Evolutionary conservation across 176 grass and related monocot genomes (phyloP).

Genomic region (Rhynchospora pubera): DNA sequence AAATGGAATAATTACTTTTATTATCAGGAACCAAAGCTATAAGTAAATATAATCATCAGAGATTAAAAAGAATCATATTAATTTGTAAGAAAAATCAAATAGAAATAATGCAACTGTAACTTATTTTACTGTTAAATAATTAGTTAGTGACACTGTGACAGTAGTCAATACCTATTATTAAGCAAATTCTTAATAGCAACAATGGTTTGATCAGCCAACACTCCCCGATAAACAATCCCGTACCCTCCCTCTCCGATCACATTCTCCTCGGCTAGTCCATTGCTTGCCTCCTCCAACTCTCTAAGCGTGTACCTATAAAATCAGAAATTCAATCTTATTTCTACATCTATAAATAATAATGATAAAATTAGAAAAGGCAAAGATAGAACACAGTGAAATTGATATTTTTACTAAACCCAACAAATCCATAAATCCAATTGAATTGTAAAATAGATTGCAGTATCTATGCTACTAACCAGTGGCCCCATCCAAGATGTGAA

Average conservation of each 20-base stretch:
- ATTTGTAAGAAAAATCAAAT: background rate
- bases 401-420: background rate
- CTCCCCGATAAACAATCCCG: constrained; percentile 75
- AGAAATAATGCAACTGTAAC: background rate
- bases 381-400: background rate
- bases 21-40: background rate
- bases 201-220: constrained; percentile 46
- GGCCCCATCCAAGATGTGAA: constrained; percentile 63
- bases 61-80: background rate
- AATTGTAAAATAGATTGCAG: background rate
- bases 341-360: background rate
- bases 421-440: background rate
- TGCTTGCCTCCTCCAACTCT: constrained; percentile 63
- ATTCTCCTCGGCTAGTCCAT: constrained; percentile 48
- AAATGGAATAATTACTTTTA: background rate
- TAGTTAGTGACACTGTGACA: background rate
- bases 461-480: constrained; percentile 14
- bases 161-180: constrained; percentile 62
- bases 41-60: background rate
- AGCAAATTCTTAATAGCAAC: constrained; percentile 89
- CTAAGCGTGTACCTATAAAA: constrained; percentile 39
- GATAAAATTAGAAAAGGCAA: background rate
- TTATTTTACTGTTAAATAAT: background rate
- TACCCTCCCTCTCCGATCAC: constrained; percentile 81
- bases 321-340: background rate